Evolutionary conservation across 176 grass and related monocot species (phyloP).

Genomic region (Aegilops speltoides): DNA sequence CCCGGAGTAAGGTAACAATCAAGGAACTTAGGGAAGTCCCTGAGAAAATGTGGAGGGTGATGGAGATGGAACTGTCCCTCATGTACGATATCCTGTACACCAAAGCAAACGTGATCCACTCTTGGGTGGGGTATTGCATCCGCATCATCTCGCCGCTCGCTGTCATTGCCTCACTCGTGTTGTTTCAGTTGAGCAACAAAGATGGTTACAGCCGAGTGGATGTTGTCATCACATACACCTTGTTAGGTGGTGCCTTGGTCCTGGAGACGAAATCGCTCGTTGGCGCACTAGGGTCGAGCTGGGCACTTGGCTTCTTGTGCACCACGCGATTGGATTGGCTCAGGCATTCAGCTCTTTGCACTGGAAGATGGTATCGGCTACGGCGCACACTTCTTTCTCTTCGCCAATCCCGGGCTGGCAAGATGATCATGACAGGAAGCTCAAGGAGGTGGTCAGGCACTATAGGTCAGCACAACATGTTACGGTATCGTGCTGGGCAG

Average conservation of each 20-base stretch:
- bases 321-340: neutral
- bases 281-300: neutral
- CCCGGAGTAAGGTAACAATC: too few species aligned
- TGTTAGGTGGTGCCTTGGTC: slow-evolving; percentile 27
- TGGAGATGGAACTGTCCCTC: slow-evolving; percentile 31
- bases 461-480: slow-evolving; percentile 15
- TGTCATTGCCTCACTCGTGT: neutral
- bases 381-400: neutral
- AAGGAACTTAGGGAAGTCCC: too few species aligned
- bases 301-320: neutral
- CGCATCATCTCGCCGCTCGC: slow-evolving; percentile 1
- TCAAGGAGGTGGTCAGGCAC: slow-evolving; percentile 4
- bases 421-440: neutral
- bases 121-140: neutral
- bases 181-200: neutral
- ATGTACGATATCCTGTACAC: slow-evolving; percentile 45
- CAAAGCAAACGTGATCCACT: slow-evolving; percentile 22
- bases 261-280: neutral
- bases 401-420: neutral
- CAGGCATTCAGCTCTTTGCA: neutral
- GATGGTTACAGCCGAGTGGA: neutral
- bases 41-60: neutral
- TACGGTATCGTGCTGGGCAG: neutral
- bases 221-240: slow-evolving; percentile 23
- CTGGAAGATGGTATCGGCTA: neutral